Percentiles rank a stretch among this genome's conserved stretches.
Evolutionary conservation across 176 grass and related monocot species (phyloP).

Genomic region (Eleusine coracana): DNA sequence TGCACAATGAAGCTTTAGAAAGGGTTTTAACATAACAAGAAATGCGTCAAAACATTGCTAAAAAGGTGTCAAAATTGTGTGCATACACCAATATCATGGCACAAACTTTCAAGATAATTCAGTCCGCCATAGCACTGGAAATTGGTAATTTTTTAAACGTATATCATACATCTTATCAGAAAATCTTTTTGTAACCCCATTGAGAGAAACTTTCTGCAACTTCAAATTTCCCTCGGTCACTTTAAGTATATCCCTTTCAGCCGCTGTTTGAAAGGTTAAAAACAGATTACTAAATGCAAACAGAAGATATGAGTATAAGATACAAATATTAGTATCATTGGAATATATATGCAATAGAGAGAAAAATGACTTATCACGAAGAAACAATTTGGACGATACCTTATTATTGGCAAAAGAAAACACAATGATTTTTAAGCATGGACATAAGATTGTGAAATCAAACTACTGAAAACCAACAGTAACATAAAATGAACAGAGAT

Average conservation of each 20-base stretch:
- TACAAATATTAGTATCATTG: slow-evolving; percentile 1
- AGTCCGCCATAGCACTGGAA: not conserved
- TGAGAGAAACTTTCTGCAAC: slow-evolving; percentile 56
- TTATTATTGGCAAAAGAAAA: slow-evolving; percentile 7
- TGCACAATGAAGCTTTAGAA: not conserved
- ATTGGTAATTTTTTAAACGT: slow-evolving; percentile 16
- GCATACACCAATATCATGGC: slow-evolving; percentile 3
- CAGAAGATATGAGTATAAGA: not conserved
- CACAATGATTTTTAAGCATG: not conserved
- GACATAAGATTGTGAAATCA: not conserved
- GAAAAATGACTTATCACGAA: not conserved
- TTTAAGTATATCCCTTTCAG: slow-evolving; percentile 53
- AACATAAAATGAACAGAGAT: too few relatives aligned
- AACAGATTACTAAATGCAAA: slow-evolving; percentile 22
- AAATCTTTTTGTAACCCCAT: slow-evolving; percentile 55
- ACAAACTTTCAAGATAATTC: not conserved
- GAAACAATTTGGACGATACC: not conserved
- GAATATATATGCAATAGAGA: slow-evolving; percentile 8
- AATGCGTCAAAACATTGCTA: slow-evolving; percentile 2
- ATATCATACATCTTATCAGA: slow-evolving; percentile 66
- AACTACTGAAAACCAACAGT: not conserved
- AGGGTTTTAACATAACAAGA: not conserved
- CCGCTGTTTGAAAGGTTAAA: slow-evolving; percentile 47
- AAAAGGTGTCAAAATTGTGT: not conserved
- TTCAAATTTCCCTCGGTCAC: slow-evolving; percentile 58